A percentile compares a stretch with the other conserved stretches of the same genome.
These are phyloP conservation scores for Tubosaeta sp. DNA, from an alignment of 768 basidiomycete species.

Conservation along the genomic window DNA sequence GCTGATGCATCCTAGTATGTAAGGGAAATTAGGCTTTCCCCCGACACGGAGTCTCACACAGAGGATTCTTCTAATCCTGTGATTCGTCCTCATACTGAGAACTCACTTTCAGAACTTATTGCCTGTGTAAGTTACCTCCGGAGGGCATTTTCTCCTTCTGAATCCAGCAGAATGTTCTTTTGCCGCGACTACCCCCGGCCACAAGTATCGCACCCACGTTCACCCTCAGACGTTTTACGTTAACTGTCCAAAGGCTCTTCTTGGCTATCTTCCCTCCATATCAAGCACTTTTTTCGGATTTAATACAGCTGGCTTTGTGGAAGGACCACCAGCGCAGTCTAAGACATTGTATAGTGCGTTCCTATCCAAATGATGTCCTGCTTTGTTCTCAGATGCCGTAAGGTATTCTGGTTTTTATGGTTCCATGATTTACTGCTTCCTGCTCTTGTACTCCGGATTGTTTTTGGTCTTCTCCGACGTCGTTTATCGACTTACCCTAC, in stretches of 20 bases:
- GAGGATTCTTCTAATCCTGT: background rate
- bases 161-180: conserved; percentile 34
- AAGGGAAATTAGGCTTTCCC: conserved; percentile 46
- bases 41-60: conserved; percentile 10
- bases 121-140: conserved; percentile 20
- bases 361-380: background rate
- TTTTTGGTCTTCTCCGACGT: conserved; percentile 46
- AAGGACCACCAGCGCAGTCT: conserved; percentile 44
- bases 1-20: conserved; percentile 43
- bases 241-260: conserved; percentile 53
- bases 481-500: conserved; percentile 53
- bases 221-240: conserved; percentile 48
- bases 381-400: conserved; percentile 2
- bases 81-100: conserved; percentile 6
- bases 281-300: conserved; percentile 36
- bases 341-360: conserved; percentile 48
- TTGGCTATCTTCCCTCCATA: conserved; percentile 50
- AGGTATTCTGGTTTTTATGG: conserved; percentile 68
- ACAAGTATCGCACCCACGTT: conserved; percentile 42
- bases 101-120: conserved; percentile 26
- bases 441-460: conserved; percentile 43
- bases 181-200: conserved; percentile 45
- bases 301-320: conserved; percentile 53
- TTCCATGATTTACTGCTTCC: conserved; percentile 54
- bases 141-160: conserved; percentile 9